These are phyloP conservation scores for Ceratobasidium theobromae DNA, from an alignment of 1,284 basidiomycete genomes.

Conservation along the genomic window DNA sequence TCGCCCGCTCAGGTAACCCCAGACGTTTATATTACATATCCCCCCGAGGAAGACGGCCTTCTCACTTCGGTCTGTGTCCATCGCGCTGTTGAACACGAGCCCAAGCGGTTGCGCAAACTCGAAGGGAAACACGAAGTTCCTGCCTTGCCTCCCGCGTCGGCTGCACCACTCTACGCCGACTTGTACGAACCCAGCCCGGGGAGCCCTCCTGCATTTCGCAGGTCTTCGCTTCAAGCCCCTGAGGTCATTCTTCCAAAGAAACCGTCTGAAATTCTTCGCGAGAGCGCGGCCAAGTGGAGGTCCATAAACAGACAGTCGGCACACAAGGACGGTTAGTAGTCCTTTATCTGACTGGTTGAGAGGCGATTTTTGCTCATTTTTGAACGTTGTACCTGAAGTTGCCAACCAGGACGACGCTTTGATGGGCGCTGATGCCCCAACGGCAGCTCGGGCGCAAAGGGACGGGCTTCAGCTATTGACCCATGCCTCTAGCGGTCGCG, in stretches of 20 bases:
- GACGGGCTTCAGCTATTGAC: not conserved
- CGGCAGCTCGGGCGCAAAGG: not conserved
- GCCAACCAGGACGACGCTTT: too few relatives aligned
- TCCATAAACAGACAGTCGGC: too few relatives aligned
- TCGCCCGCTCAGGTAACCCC: slow-evolving; percentile 2
- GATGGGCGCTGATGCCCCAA: too few relatives aligned
- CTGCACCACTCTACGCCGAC: too few relatives aligned
- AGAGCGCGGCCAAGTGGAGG: not conserved
- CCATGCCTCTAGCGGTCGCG: slow-evolving; percentile 16
- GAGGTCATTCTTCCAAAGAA: slow-evolving; percentile 19
- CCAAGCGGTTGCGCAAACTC: not conserved
- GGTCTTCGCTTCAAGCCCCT: not conserved
- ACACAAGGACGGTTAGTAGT: too few relatives aligned
- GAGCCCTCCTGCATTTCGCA: slow-evolving; percentile 8
- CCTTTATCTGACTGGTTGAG: too few relatives aligned
- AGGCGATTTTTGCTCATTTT: slow-evolving; percentile 9
- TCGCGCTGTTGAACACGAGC: slow-evolving; percentile 21
- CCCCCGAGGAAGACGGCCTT: slow-evolving; percentile 6
- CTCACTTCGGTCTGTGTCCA: slow-evolving; percentile 20
- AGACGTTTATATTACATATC: slow-evolving; percentile 16
- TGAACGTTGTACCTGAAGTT: too few relatives aligned
- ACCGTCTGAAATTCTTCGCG: not conserved
- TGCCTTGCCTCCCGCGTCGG: too few relatives aligned
- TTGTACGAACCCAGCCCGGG: not conserved
- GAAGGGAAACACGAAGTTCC: not conserved